These are phyloP conservation scores for Inga laurina DNA, from an alignment of 306 rosid species.

Conservation along the genomic window DNA sequence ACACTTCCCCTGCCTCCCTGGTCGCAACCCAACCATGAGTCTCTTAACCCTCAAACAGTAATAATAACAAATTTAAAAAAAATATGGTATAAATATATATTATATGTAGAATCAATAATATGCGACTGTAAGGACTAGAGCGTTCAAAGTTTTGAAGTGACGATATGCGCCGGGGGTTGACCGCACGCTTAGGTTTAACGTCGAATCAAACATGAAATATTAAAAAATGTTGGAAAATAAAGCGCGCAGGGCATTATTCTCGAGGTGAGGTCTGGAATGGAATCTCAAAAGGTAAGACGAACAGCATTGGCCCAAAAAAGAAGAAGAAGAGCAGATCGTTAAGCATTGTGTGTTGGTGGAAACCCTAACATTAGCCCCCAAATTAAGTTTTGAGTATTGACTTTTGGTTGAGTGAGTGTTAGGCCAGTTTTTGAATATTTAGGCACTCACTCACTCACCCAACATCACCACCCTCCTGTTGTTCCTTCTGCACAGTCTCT, in stretches of 20 bases:
- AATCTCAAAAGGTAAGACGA: neutral
- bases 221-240: neutral
- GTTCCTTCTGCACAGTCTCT: neutral
- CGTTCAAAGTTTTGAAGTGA: neutral
- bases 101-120: neutral
- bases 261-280: neutral
- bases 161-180: neutral
- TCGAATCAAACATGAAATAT: neutral
- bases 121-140: too few relatives aligned
- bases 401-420: slow-evolving; percentile 49
- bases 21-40: neutral
- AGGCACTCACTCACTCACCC: neutral
- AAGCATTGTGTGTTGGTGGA: slow-evolving; percentile 28
- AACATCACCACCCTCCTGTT: neutral
- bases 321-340: neutral
- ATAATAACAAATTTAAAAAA: too few relatives aligned
- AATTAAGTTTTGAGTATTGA: slow-evolving; percentile 6
- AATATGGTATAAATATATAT: too few relatives aligned
- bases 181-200: neutral
- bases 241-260: neutral
- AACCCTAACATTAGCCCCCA: slow-evolving; percentile 39
- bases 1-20: neutral
- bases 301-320: too few relatives aligned
- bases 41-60: neutral
- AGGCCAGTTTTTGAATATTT: slow-evolving; percentile 40